Evolutionary conservation across 1,284 basidiomycete species (phyloP).

Genomic region (Phellinidium pouzarii): DNA sequence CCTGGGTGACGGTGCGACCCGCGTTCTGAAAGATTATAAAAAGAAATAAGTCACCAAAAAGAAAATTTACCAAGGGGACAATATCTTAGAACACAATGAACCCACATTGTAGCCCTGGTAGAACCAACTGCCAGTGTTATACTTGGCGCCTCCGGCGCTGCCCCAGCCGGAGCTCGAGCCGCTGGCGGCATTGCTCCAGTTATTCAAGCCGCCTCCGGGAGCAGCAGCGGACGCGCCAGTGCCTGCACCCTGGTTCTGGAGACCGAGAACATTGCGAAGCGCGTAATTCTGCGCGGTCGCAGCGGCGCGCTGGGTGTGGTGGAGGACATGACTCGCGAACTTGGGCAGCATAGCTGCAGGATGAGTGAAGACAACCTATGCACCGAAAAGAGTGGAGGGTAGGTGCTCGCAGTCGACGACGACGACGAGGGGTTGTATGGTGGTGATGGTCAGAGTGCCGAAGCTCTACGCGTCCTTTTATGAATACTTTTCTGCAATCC

Average conservation of each 20-base stretch:
- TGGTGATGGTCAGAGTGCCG: neutral
- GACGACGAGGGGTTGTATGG: too few relatives aligned
- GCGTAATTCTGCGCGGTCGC: slow-evolving; percentile 64
- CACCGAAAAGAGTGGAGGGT: neutral
- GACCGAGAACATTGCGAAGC: slow-evolving; percentile 67
- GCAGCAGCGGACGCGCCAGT: slow-evolving; percentile 25
- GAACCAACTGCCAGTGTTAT: slow-evolving; percentile 60
- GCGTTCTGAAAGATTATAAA: slow-evolving; percentile 38
- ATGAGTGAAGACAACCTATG: neutral
- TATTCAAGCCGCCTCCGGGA: slow-evolving; percentile 28
- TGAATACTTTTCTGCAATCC: neutral
- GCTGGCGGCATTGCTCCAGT: slow-evolving; percentile 35
- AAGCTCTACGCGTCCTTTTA: neutral
- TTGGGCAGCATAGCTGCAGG: slow-evolving; percentile 60
- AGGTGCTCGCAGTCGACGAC: slow-evolving; percentile 1
- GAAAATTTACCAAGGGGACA: neutral
- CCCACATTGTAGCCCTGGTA: slow-evolving; percentile 52
- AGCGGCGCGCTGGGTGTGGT: slow-evolving; percentile 68
- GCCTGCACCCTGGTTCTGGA: slow-evolving; percentile 37
- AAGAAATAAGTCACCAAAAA: slow-evolving; percentile 13
- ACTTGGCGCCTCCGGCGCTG: slow-evolving; percentile 54
- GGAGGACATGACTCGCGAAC: slow-evolving; percentile 66
- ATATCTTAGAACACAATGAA: slow-evolving; percentile 17
- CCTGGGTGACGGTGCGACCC: slow-evolving; percentile 63
- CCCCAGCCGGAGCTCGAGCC: slow-evolving; percentile 50